phyloP scores from a whole-genome alignment of 78 protist species.

The Dictyostelium firmibasis region DNA sequence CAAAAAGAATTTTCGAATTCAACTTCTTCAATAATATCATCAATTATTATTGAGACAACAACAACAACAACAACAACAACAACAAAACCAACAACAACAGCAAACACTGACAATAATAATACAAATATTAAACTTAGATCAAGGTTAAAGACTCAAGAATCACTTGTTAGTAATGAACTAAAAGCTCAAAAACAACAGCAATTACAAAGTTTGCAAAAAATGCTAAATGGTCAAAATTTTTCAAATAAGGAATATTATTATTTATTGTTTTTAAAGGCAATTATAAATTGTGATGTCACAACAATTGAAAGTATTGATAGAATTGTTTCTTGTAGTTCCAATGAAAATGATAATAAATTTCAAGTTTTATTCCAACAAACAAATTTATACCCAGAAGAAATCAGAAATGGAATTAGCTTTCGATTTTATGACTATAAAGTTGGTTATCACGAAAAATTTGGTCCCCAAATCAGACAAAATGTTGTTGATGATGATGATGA shows the following conservation, averaged over 20 bases:
- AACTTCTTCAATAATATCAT: not conserved
- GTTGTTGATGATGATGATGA: not conserved
- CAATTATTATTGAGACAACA: not conserved
- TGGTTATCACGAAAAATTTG: too few relatives aligned
- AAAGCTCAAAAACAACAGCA: too few relatives aligned
- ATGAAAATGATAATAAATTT: not conserved
- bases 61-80: too few relatives aligned
- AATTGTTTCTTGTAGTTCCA: not conserved
- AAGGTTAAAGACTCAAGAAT: too few relatives aligned
- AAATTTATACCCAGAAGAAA: too few relatives aligned
- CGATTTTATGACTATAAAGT: not conserved
- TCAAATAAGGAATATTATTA: not conserved
- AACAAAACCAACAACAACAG: too few relatives aligned
- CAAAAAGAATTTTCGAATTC: not conserved
- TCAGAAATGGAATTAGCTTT: too few relatives aligned
- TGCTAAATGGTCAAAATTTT: not conserved
- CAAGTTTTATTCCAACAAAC: not conserved
- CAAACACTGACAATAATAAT: too few relatives aligned
- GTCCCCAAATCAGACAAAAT: too few relatives aligned
- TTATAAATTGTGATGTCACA: not conserved
- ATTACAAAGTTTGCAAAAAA: too few relatives aligned
- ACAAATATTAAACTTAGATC: too few relatives aligned
- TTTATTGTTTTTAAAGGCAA: not conserved
- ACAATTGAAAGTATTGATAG: not conserved
- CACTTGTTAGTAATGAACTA: too few relatives aligned